Evolutionary conservation across 1,139 yeast species (phyloP).

Genomic region (Keqinozyma sinolaborantium): DNA sequence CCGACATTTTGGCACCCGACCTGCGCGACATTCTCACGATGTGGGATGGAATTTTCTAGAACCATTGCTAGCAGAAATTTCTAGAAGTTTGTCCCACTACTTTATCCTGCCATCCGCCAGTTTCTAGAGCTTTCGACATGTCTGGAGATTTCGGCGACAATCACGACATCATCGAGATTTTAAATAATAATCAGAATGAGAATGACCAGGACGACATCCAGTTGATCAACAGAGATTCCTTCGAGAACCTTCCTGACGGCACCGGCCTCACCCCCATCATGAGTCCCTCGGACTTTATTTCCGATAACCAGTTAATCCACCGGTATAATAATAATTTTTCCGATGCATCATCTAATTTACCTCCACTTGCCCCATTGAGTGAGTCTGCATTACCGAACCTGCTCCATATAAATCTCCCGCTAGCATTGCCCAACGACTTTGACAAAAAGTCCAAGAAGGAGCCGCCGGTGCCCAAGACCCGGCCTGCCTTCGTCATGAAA

Average conservation of each 20-base stretch:
- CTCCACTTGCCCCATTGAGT: conserved; percentile 33
- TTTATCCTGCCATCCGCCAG: not conserved
- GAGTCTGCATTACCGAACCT: conserved; percentile 30
- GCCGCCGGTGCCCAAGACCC: conserved; percentile 30
- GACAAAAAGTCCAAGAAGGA: conserved; percentile 22
- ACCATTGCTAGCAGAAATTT: conserved; percentile 4
- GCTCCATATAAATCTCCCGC: conserved; percentile 1
- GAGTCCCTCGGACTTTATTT: not conserved
- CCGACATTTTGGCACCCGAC: no score
- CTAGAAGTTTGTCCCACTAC: conserved; percentile 3
- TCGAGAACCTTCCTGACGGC: conserved; percentile 3
- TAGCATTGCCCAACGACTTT: conserved; percentile 1
- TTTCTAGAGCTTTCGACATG: no score
- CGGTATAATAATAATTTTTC: conserved; percentile 1
- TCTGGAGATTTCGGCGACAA: conserved; percentile 9
- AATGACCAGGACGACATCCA: conserved; percentile 34
- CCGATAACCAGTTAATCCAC: not conserved
- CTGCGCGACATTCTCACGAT: no score
- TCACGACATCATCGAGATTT: conserved; percentile 12
- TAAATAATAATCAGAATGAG: conserved; percentile 10
- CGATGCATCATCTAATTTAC: conserved; percentile 16
- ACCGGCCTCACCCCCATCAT: conserved; percentile 10
- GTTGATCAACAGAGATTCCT: conserved; percentile 25
- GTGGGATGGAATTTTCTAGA: conserved; percentile 3
- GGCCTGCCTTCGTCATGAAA: conserved; percentile 90